Percentiles rank a stretch among this genome's conserved stretches.
Evolutionary conservation across 192 early-diverging fungal species (phyloP).

Genomic region (Gigaspora rosea): DNA sequence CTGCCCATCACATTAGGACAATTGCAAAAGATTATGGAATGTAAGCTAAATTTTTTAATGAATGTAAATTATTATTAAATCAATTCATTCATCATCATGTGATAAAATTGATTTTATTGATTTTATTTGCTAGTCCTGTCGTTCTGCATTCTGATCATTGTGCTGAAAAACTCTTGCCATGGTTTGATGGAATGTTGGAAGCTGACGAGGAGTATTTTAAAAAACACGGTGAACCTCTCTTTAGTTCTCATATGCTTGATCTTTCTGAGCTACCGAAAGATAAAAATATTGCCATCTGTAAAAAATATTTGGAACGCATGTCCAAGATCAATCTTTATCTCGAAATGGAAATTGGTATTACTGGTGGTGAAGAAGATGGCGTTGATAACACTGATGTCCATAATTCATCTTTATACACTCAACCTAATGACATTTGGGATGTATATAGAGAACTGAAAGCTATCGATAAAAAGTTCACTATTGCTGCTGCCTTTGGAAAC

Average conservation of each 20-base stretch:
- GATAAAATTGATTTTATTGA: background rate
- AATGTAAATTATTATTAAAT: background rate
- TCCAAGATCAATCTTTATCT: conserved; percentile 82
- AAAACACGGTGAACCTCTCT: conserved; percentile 90
- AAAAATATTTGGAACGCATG: conserved; percentile 92
- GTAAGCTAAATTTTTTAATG: conserved; percentile 47
- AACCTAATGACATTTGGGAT: conserved; percentile 95
- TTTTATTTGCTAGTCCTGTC: conserved; percentile 50
- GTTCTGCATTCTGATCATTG: conserved; percentile 95
- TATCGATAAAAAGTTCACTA: conserved; percentile 89
- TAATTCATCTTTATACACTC: conserved; percentile 89
- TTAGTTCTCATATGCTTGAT: conserved; percentile 98
- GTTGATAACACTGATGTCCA: conserved; percentile 95
- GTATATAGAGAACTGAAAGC: conserved; percentile 88
- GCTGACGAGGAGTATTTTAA: conserved; percentile 96
- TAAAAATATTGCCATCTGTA: conserved; percentile 89
- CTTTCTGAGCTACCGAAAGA: conserved; percentile 92
- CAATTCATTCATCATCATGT: background rate
- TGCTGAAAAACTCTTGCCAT: conserved; percentile 93
- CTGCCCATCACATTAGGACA: conserved; percentile 79
- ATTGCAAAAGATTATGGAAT: conserved; percentile 87
- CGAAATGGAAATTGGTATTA: conserved; percentile 99
- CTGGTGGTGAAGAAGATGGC: conserved; percentile 98
- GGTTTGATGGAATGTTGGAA: conserved; percentile 96
- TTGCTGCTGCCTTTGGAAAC: conserved; percentile 95